Evolutionary conservation across 1,284 basidiomycete species (phyloP).

Genomic region (Apiotrichum brassicae): DNA sequence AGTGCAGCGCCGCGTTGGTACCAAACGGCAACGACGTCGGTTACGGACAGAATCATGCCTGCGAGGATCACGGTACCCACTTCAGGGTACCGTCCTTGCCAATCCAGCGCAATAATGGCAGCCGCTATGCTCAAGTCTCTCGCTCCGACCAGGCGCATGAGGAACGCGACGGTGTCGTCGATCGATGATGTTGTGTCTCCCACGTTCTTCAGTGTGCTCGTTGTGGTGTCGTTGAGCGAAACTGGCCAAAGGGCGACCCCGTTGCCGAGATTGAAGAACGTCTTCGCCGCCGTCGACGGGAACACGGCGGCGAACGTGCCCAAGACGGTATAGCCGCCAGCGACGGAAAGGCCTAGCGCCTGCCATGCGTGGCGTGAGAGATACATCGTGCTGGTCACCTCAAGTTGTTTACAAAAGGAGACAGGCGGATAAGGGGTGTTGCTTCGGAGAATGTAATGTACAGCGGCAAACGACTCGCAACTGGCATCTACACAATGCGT

Average conservation of each 20-base stretch:
- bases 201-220: background rate
- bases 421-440: no score
- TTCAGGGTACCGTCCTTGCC: background rate
- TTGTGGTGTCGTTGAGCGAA: background rate
- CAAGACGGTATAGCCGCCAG: background rate
- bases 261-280: background rate
- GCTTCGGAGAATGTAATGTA: no score
- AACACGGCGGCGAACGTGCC: background rate
- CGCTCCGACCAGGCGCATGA: constrained; percentile 1
- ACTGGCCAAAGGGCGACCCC: background rate
- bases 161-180: background rate
- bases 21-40: background rate
- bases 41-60: background rate
- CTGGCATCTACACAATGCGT: no score
- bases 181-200: background rate
- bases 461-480: no score
- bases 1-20: background rate
- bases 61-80: background rate
- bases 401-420: no score
- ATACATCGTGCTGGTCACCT: constrained; percentile 1
- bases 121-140: background rate
- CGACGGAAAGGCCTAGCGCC: background rate
- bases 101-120: background rate
- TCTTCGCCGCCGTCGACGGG: background rate
- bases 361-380: background rate